Evolutionary conservation across 441 rosid species (phyloP), one percentile per base, ranked within the genome.

Genomic region (Adansonia gregorii): DNA sequence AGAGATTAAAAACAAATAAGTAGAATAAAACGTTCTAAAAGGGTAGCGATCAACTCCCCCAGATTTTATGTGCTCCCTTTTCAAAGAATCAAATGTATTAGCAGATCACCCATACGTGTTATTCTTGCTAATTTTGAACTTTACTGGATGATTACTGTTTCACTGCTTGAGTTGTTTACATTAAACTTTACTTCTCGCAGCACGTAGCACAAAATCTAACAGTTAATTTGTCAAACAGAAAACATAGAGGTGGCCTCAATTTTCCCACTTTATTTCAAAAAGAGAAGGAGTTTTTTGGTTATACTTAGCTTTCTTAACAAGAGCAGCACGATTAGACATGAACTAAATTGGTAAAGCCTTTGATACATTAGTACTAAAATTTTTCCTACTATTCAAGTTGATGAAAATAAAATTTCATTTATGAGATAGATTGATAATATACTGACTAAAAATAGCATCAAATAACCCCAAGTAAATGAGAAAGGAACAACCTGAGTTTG

Each of bases 401-500:
- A 31, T 72, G 48, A 31, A 35, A 54, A 15, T 55, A 54, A n/a
- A 55, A 1, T n/a, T 54, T 54, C 64, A 35, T 72, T 72, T 56
- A 9, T 31, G 35, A 9, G n/a, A 6, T 17, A 22, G 11, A 22
- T 10, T 58, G 41, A 22, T 14, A 4, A 19, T 41, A 41, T 31
- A 12, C 43, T 27, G 43, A 51, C 74, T n/a, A 43, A 55, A 60
- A 59, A 55, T 46, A 6, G 41, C 15, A 52, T 56, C 60, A 43
- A 2, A 4, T 20, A 74, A 48, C 67, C 35, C 55, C 67, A 75
- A 72, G 78, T 45, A 70, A 24, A 51, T 45, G 76, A 74, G 60
- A 66, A 67, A 80, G 48, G 66, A 27, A 72, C 73, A 75, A 89
- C 93, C 90, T 85, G 89, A 60, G 76, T 72, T 59, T 63, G 82